Evolutionary conservation across 176 grass and related monocot species (phyloP).

Genomic region (Areca catechu): DNA sequence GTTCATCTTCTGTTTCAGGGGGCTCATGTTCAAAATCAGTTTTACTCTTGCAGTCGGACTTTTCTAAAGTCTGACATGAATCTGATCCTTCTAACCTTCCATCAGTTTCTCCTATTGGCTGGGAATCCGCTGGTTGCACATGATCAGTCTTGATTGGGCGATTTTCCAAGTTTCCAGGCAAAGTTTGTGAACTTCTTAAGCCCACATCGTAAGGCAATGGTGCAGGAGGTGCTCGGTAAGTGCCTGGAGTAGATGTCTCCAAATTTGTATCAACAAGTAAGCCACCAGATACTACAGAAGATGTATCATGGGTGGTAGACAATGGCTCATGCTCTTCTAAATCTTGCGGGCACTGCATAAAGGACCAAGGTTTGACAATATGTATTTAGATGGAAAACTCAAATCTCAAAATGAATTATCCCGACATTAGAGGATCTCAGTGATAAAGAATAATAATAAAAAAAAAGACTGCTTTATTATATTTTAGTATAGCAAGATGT

Average conservation of each 20-base stretch:
- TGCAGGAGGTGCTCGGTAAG: slow-evolving; percentile 64
- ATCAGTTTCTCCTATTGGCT: slow-evolving; percentile 8
- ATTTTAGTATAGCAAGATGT: too few relatives aligned
- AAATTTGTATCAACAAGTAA: slow-evolving; percentile 57
- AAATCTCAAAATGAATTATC: too few relatives aligned
- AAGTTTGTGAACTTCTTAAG: slow-evolving; percentile 33
- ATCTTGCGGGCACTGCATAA: slow-evolving; percentile 49
- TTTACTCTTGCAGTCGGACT: slow-evolving; percentile 50
- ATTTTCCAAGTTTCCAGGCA: slow-evolving; percentile 17
- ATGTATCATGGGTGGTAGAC: slow-evolving; percentile 41
- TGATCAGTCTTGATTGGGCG: slow-evolving; percentile 29
- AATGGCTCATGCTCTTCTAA: slow-evolving; percentile 63
- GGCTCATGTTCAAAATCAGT: slow-evolving; percentile 39
- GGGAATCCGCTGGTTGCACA: not conserved
- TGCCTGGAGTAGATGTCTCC: slow-evolving; percentile 73
- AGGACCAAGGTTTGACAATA: not conserved
- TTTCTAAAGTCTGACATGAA: slow-evolving; percentile 40
- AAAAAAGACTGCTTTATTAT: too few relatives aligned
- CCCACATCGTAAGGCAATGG: slow-evolving; percentile 84
- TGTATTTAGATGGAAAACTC: too few relatives aligned
- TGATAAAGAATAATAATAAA: too few relatives aligned
- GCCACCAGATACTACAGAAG: slow-evolving; percentile 44
- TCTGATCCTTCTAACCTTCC: slow-evolving; percentile 17
- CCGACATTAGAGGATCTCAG: too few relatives aligned
- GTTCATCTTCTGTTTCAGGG: slow-evolving; percentile 37